phyloP scores from a whole-genome alignment of 148 eudicot genomes.

The Heliosperma pusillum region DNA sequence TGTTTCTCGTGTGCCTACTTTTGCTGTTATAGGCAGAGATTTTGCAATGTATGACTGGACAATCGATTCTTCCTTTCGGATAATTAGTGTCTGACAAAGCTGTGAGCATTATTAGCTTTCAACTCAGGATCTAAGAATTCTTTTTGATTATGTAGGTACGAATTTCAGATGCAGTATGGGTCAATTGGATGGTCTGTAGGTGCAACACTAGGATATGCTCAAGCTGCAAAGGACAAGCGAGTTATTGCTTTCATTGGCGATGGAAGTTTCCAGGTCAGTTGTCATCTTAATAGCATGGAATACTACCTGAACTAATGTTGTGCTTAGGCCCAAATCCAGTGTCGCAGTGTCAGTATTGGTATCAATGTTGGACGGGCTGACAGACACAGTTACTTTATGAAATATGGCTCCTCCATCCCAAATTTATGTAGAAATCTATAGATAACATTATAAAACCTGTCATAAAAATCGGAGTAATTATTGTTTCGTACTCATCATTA shows the following conservation, averaged over 20 bases:
- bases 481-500: no score
- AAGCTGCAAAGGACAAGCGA: slow-evolving; percentile 68
- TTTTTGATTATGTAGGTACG: slow-evolving; percentile 40
- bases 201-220: slow-evolving; percentile 82
- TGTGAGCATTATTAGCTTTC: not conserved
- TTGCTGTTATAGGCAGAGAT: not conserved
- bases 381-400: no score
- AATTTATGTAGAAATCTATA: no score
- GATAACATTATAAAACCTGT: no score
- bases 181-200: slow-evolving; percentile 87
- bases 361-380: not conserved
- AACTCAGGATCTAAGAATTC: not conserved
- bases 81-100: not conserved
- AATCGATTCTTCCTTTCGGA: no score
- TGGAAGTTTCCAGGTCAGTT: slow-evolving; percentile 79
- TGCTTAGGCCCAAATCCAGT: no score
- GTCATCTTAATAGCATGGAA: not conserved
- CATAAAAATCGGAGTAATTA: no score
- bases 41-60: not conserved
- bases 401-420: no score
- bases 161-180: slow-evolving; percentile 86
- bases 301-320: not conserved
- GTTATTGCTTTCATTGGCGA: slow-evolving; percentile 78
- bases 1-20: not conserved
- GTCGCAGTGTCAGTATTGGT: not conserved